A percentile compares a stretch with the other conserved stretches of the same genome.
These are phyloP conservation scores for Torulaspora pretoriensis DNA, from an alignment of 1,139 yeast species.

Conservation along the genomic window DNA sequence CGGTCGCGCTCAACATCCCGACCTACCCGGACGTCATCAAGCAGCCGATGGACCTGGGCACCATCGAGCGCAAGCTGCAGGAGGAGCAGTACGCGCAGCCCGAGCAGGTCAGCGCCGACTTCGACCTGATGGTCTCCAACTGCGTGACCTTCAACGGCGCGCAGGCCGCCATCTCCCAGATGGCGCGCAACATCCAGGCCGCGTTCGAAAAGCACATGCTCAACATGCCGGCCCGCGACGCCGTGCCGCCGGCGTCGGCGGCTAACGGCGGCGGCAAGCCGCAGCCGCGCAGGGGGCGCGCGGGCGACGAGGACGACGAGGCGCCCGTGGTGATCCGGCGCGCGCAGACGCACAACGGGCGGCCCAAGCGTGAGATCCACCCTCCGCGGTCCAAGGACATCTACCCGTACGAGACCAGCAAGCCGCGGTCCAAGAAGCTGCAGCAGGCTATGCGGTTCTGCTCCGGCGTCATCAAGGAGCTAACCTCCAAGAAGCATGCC, in stretches of 20 bases:
- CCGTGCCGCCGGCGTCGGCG: slow-evolving; percentile 37
- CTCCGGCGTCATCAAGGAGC: slow-evolving; percentile 75
- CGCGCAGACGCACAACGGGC: slow-evolving; percentile 51
- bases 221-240: slow-evolving; percentile 80
- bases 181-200: slow-evolving; percentile 87
- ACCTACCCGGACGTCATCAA: slow-evolving; percentile 78
- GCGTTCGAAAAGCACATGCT: slow-evolving; percentile 91
- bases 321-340: slow-evolving; percentile 50
- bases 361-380: slow-evolving; percentile 94
- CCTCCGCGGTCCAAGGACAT: slow-evolving; percentile 95
- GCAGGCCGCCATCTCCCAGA: slow-evolving; percentile 74
- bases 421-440: slow-evolving; percentile 88
- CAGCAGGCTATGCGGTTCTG: slow-evolving; percentile 89
- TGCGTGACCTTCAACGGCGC: slow-evolving; percentile 84
- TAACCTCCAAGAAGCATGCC: slow-evolving; percentile 77
- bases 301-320: slow-evolving; percentile 30
- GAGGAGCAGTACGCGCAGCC: slow-evolving; percentile 69
- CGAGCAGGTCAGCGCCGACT: slow-evolving; percentile 68
- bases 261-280: too few relatives aligned
- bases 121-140: slow-evolving; percentile 78
- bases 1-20: slow-evolving; percentile 82
- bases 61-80: slow-evolving; percentile 76
- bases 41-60: slow-evolving; percentile 90
- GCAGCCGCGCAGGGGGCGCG: slow-evolving; percentile 9
- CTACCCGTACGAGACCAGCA: slow-evolving; percentile 62